Conservation (phyloP, 139 green algal species). For the Micractinium sp. region DNA sequence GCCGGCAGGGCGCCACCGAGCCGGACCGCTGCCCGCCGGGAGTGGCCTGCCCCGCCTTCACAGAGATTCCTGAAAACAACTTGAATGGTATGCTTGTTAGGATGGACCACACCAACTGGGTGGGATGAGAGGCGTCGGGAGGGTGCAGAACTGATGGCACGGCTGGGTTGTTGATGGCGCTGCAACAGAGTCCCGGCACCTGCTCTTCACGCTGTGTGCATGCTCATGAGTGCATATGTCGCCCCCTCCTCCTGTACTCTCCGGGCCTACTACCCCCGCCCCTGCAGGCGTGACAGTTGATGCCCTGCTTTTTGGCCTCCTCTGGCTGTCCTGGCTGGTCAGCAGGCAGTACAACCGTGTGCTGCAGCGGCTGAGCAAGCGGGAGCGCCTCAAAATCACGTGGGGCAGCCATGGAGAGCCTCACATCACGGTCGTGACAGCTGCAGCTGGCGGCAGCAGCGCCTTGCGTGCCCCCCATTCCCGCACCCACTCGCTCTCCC, state of each 20-base stretch:
- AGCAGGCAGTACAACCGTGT: slow-evolving; percentile 35
- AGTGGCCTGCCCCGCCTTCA: slow-evolving; percentile 45
- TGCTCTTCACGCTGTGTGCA: too few species aligned
- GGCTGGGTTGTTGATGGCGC: too few species aligned
- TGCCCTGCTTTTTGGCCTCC: slow-evolving; percentile 45
- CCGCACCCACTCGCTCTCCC: background rate
- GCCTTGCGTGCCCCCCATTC: background rate
- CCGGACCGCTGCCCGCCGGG: slow-evolving; percentile 54
- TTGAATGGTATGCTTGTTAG: slow-evolving; percentile 30
- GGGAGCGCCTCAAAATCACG: slow-evolving; percentile 48
- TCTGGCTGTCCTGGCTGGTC: slow-evolving; percentile 49
- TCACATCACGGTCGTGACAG: slow-evolving; percentile 1
- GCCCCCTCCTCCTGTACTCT: background rate
- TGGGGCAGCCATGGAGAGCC: slow-evolving; percentile 11
- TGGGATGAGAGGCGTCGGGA: too few species aligned
- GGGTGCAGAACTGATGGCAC: background rate
- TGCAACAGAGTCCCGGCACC: too few species aligned
- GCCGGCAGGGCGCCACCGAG: slow-evolving; percentile 35
- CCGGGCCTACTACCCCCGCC: too few species aligned
- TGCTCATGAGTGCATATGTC: background rate
- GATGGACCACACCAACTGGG: background rate
- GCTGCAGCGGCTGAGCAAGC: slow-evolving; percentile 34
- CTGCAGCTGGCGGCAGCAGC: background rate
- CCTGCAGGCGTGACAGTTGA: slow-evolving; percentile 49
- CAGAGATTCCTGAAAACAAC: slow-evolving; percentile 53